Evolutionary conservation across 2,329 filamentous ascomycete species (phyloP), one percentile per base, ranked within the genome.

Genomic region (Immersiporthe knoxdaviesiana): DNA sequence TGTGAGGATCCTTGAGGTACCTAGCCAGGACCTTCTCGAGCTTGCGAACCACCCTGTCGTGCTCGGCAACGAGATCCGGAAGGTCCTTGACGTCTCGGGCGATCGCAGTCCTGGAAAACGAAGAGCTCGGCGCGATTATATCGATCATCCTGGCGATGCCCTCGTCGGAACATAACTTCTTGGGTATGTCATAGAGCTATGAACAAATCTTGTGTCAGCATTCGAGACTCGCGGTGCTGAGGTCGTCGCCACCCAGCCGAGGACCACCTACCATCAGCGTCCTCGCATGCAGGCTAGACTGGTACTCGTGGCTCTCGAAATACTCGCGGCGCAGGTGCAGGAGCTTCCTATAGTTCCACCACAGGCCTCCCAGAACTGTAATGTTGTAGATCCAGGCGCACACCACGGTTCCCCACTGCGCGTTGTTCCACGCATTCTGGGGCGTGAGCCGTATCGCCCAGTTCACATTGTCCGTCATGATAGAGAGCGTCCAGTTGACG

Each of bases 71-170:
- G 69, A 98, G 82, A 24, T 91, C 85, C 14, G 96, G 96, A 16
- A 99, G 84, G 52, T 95, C 90, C 78, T 95, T 97, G 72, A 97
- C 94, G 75, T 98, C 97, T 72, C 96, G 89, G 32, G 93, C 94
- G 74, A 98, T 91, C 14, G 92, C 91, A 27, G 91, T 93, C 72
- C 92, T 87, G 2, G 94, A 92, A 67, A 94, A 88, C 14, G 91
- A 92, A 14, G 92, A 91, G 32, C 90, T 92, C 1, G 92, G 92
- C 35, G 91, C 92, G 52, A 96, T 86, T 70, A 90, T 84, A 72
- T 97, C 94, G 37, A 94, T 92, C 69, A 99, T 87, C 70, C 91
- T 88, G 41, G 93, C 87, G 68, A 99, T 90, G 27, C 95, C 96
- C 78, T 97, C 94, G 74, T 98, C 94, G 0, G 90, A 92, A 68